These are phyloP conservation scores for Acacia confusa DNA, from an alignment of 306 rosid genomes.

Conservation along the genomic window DNA sequence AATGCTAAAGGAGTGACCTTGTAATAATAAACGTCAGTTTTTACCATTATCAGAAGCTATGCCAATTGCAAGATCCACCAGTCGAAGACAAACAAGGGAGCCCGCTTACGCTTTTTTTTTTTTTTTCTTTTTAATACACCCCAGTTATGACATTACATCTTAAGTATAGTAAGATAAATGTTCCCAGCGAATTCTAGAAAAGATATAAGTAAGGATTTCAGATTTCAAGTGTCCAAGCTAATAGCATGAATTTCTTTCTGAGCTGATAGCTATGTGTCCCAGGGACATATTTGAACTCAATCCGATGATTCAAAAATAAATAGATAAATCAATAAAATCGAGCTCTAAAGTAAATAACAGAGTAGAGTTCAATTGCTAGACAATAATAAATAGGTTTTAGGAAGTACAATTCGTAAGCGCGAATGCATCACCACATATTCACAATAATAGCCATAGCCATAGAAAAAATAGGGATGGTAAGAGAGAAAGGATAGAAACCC, in stretches of 20 bases:
- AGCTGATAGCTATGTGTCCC: slow-evolving; percentile 7
- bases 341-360: neutral
- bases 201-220: neutral
- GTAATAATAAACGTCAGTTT: neutral
- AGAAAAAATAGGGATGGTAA: neutral
- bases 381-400: neutral
- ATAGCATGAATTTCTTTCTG: neutral
- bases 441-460: neutral
- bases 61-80: neutral
- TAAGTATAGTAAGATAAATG: neutral
- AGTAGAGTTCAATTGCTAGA: neutral
- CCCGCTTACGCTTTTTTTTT: neutral
- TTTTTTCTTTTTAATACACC: too few relatives aligned
- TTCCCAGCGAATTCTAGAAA: neutral
- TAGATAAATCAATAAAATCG: neutral
- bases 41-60: neutral
- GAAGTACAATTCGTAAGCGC: neutral
- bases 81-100: neutral
- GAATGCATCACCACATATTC: neutral
- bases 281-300: slow-evolving; percentile 13
- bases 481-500: slow-evolving; percentile 30
- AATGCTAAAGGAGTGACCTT: neutral
- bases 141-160: neutral
- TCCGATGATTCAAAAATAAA: neutral
- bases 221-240: neutral